phyloP scores from a whole-genome alignment of 1,139 yeast genomes.

The Debaryomyces sp. region DNA sequence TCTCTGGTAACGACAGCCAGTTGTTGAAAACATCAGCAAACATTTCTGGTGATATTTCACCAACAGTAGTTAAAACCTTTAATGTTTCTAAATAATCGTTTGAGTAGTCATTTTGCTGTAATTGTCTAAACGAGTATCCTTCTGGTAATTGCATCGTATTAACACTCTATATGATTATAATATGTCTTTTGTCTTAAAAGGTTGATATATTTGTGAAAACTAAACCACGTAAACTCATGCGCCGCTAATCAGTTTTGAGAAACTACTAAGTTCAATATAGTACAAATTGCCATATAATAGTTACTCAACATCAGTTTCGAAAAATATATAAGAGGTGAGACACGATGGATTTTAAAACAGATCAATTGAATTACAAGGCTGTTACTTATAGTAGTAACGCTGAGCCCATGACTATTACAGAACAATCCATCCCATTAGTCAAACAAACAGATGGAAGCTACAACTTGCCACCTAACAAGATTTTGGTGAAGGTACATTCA shows the following conservation, averaged over 20 bases:
- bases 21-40: constrained; percentile 47
- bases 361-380: constrained; percentile 20
- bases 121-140: constrained; percentile 56
- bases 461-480: constrained; percentile 41
- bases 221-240: not conserved
- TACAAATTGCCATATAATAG: too few species aligned
- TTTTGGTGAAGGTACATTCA: constrained; percentile 60
- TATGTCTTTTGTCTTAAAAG: not conserved
- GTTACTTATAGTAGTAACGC: constrained; percentile 17
- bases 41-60: constrained; percentile 46
- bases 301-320: not conserved
- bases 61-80: constrained; percentile 64
- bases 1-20: constrained; percentile 50
- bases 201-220: not conserved
- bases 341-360: not conserved
- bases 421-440: constrained; percentile 16
- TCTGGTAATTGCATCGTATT: constrained; percentile 39
- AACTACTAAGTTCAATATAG: not conserved
- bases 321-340: not conserved
- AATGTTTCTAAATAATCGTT: constrained; percentile 54
- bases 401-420: constrained; percentile 16
- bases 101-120: constrained; percentile 47
- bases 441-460: constrained; percentile 35
- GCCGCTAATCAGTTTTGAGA: not conserved
- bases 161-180: not conserved